Conservation (phyloP, 164 flowering plant genomes). For the Nymphaea thermarum region DNA sequence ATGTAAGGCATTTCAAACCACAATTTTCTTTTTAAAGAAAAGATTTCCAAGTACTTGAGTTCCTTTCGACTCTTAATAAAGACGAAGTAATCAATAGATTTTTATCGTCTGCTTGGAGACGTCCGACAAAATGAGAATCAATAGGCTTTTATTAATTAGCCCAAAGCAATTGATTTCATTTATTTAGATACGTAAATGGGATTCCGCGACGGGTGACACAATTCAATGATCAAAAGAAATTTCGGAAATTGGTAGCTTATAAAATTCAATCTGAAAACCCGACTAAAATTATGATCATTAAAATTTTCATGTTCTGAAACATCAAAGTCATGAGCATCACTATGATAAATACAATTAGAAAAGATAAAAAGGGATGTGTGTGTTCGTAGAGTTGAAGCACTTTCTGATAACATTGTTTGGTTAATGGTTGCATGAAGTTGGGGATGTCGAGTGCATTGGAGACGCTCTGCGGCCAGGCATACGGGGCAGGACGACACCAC, state of each 20-base stretch:
- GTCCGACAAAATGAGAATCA: too few relatives aligned
- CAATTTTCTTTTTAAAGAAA: too few relatives aligned
- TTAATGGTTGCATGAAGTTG: constrained; percentile 2
- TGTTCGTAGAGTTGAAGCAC: background rate
- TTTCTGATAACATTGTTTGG: background rate
- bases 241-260: background rate
- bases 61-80: too few relatives aligned
- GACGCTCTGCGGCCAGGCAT: constrained; percentile 34
- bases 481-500: constrained; percentile 25
- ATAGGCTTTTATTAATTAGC: too few relatives aligned
- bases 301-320: background rate
- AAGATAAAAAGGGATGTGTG: background rate
- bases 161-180: too few relatives aligned
- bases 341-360: background rate
- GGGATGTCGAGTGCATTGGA: constrained; percentile 21
- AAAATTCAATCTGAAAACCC: background rate
- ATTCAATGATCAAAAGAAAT: too few relatives aligned
- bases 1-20: too few relatives aligned
- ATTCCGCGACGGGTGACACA: too few relatives aligned
- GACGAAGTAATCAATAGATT: too few relatives aligned
- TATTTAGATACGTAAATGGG: too few relatives aligned
- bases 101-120: too few relatives aligned
- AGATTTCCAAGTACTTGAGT: too few relatives aligned
- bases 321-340: background rate
- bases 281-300: background rate